These are phyloP conservation scores for Marasmius fiardii DNA, from an alignment of 1,284 basidiomycete genomes.

Conservation along the genomic window DNA sequence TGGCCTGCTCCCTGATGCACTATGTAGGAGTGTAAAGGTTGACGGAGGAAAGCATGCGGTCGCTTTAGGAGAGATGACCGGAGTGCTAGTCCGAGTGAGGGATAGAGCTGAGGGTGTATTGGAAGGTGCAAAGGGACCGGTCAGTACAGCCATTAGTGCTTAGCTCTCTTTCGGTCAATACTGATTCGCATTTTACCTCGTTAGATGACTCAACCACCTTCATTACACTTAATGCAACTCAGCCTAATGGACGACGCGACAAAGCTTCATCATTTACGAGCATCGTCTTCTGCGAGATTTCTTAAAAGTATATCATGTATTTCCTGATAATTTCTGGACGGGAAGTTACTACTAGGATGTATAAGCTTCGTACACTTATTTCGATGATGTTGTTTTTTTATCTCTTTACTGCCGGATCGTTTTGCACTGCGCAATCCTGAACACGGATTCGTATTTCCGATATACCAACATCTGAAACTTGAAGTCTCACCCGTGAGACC, in stretches of 20 bases:
- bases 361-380: not conserved
- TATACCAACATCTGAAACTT: too few species aligned
- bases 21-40: conserved; percentile 27
- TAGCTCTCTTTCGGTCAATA: not conserved
- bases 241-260: conserved; percentile 44
- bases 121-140: conserved; percentile 56
- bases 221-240: conserved; percentile 25
- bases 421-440: too few species aligned
- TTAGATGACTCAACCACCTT: conserved; percentile 1
- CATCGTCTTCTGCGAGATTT: conserved; percentile 37
- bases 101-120: conserved; percentile 46
- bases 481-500: too few species aligned
- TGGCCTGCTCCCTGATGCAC: conserved; percentile 66
- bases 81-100: conserved; percentile 53
- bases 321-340: not conserved
- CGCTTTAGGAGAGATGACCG: conserved; percentile 73
- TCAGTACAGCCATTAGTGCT: conserved; percentile 31
- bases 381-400: not conserved
- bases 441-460: too few species aligned
- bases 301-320: conserved; percentile 29
- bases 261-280: conserved; percentile 50
- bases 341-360: not conserved
- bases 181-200: conserved; percentile 23
- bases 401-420: too few species aligned
- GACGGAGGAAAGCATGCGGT: conserved; percentile 55